Evolutionary conservation across 2,329 filamentous ascomycete genomes (phyloP).

Genomic region (Chaetomiaceae sp.): DNA sequence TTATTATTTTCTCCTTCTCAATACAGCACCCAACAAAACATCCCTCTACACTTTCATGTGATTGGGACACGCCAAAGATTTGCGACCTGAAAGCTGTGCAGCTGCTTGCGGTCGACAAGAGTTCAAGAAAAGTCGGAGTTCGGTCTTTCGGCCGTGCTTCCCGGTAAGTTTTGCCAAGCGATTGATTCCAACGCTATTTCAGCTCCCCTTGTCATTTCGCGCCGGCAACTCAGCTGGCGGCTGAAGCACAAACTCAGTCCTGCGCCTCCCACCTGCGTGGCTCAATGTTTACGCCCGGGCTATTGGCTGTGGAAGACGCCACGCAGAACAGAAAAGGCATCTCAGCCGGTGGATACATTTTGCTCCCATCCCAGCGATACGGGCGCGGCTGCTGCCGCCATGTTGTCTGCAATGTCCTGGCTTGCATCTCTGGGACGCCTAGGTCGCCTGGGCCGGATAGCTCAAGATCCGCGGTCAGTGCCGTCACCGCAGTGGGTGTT

Average conservation of each 20-base stretch:
- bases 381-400: conserved; percentile 3
- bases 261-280: neutral
- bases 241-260: neutral
- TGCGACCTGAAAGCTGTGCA: too few species aligned
- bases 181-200: conserved; percentile 7
- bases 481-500: neutral
- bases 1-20: too few species aligned
- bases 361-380: neutral
- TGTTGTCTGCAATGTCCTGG: too few species aligned
- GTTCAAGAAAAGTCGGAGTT: neutral
- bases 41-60: too few species aligned
- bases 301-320: conserved; percentile 6
- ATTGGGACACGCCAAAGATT: too few species aligned
- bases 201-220: neutral
- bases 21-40: too few species aligned
- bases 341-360: neutral
- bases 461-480: neutral
- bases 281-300: neutral
- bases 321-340: neutral
- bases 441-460: neutral
- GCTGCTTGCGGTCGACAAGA: too few species aligned
- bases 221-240: neutral
- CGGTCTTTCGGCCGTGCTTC: too few species aligned
- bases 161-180: conserved; percentile 5
- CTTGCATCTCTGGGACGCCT: too few species aligned